phyloP scores from a whole-genome alignment of 805 yeast species.

The Lachancea lanzarotensis region DNA sequence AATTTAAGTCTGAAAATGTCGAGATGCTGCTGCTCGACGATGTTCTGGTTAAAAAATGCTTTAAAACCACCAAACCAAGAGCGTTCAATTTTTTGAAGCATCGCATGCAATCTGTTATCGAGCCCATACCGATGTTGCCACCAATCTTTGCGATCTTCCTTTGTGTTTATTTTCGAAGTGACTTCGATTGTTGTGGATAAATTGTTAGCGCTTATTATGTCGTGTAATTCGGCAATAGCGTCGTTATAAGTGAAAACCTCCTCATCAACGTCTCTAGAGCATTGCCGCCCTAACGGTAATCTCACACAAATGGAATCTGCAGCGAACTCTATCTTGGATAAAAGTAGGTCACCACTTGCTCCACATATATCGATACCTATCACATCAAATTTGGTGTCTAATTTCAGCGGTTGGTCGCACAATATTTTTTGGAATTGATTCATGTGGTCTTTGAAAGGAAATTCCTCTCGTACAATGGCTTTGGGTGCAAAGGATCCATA shows the following conservation, averaged over 20 bases:
- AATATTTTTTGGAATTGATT: background rate
- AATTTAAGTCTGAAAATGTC: constrained; percentile 35
- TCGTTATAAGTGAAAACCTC: constrained; percentile 38
- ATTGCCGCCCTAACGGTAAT: constrained; percentile 52
- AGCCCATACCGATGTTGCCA: constrained; percentile 63
- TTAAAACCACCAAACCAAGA: constrained; percentile 75
- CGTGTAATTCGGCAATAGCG: constrained; percentile 40
- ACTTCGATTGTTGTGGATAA: constrained; percentile 48
- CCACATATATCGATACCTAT: constrained; percentile 57
- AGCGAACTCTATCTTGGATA: constrained; percentile 40
- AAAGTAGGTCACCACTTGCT: constrained; percentile 48
- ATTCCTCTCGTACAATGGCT: background rate
- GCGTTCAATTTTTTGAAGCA: constrained; percentile 54
- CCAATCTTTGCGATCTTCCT: constrained; percentile 64
- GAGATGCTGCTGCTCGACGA: constrained; percentile 24
- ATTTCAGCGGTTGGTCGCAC: background rate
- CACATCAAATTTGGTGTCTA: constrained; percentile 23
- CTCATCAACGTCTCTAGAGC: constrained; percentile 40
- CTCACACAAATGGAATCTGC: constrained; percentile 37
- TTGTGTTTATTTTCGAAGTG: constrained; percentile 46
- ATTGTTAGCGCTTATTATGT: constrained; percentile 57
- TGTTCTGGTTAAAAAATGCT: constrained; percentile 47
- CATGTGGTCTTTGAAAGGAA: background rate
- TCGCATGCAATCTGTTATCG: constrained; percentile 47
- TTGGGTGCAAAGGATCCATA: constrained; percentile 13